Percentiles rank a stretch among this genome's conserved stretches.
phyloP scores from a whole-genome alignment of 768 basidiomycete species.

The Tylopilus sp. region DNA sequence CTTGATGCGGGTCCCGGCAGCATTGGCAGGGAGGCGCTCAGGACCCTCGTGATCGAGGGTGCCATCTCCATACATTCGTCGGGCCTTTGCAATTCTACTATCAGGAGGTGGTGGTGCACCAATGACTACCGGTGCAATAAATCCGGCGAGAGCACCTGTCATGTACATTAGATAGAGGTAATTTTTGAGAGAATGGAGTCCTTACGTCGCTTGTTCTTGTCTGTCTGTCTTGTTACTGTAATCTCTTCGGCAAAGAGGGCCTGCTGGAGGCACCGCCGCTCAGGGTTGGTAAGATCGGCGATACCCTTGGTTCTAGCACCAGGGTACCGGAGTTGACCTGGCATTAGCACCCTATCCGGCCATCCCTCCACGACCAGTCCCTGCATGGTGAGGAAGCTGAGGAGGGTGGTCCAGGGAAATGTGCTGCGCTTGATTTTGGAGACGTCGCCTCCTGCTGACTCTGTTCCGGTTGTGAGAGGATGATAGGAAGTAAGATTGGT shows the following conservation, averaged over 20 bases:
- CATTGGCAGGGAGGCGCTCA: not conserved
- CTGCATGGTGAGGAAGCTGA: not conserved
- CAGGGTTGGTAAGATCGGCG: not conserved
- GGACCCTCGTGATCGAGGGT: not conserved
- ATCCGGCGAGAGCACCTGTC: not conserved
- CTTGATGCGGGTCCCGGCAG: too few relatives aligned
- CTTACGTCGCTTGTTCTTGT: not conserved
- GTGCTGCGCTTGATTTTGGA: not conserved
- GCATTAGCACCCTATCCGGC: not conserved
- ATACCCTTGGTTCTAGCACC: not conserved
- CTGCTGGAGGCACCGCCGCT: not conserved
- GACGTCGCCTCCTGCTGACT: not conserved
- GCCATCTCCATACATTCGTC: constrained; percentile 1
- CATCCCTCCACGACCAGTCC: constrained; percentile 1
- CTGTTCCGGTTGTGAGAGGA: not conserved
- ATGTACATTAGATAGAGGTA: not conserved
- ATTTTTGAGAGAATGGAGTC: not conserved
- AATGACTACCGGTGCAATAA: not conserved
- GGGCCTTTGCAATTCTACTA: not conserved
- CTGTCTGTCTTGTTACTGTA: not conserved
- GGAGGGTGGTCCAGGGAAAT: not conserved
- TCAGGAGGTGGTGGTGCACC: not conserved
- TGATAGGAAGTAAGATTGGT: not conserved
- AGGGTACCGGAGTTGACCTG: not conserved
- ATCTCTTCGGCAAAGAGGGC: not conserved